These are phyloP conservation scores for Schizothecium vesticola DNA, from an alignment of 495 filamentous ascomycete species.

Conservation along the genomic window DNA sequence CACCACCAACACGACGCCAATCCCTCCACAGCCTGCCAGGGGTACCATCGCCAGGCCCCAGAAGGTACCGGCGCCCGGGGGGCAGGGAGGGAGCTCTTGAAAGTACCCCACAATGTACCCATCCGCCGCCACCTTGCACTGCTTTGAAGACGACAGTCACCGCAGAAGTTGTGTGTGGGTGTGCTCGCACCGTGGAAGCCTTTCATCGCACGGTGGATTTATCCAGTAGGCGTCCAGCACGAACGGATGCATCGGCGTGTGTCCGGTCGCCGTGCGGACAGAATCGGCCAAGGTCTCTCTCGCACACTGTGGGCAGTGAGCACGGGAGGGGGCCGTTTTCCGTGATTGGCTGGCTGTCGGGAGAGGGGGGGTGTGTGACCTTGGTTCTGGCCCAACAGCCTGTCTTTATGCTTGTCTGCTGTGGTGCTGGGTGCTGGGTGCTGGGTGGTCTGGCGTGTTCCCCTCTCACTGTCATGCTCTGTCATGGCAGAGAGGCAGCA, in stretches of 20 bases:
- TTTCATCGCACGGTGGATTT: background rate
- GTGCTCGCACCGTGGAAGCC: background rate
- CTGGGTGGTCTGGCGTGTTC: background rate
- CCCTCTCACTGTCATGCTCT: background rate
- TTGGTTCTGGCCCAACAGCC: background rate
- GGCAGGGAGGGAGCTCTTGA: background rate
- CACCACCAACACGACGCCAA: background rate
- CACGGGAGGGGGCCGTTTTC: background rate
- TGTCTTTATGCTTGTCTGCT: background rate
- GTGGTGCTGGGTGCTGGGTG: background rate
- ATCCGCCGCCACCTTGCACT: background rate
- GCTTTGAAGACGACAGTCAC: background rate
- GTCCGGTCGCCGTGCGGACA: background rate
- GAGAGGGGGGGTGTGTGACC: background rate
- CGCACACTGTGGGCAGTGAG: background rate
- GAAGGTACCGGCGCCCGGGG: background rate
- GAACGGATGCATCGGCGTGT: background rate
- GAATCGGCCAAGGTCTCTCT: background rate
- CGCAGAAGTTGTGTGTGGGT: background rate
- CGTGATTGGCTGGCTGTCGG: background rate
- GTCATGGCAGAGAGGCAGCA: background rate
- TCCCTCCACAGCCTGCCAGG: background rate
- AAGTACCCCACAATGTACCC: constrained; percentile 1
- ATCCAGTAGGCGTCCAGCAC: background rate
- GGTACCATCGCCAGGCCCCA: background rate